Evolutionary conservation across 2,329 filamentous ascomycete species (phyloP), one percentile per base, ranked within the genome.

Genomic region (Ascochyta clinopodiicola): DNA sequence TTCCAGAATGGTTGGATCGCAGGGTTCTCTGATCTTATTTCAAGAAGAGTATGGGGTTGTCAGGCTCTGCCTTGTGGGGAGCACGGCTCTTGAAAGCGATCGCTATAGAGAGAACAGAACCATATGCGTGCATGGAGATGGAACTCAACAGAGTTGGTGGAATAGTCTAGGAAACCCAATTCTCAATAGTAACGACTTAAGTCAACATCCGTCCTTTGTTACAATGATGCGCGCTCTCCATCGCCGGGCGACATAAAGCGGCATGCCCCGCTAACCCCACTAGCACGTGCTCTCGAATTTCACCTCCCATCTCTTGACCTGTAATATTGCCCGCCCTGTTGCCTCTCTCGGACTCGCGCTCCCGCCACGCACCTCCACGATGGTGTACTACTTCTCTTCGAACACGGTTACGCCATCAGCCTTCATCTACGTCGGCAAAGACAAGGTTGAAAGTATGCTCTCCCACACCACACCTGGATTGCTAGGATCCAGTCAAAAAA

Each of bases 361-460:
- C 32, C 27, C 24, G 25, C 17, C n/a, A 22, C 15, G 15, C 8
- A 37, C 37, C 15, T 38, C 35, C 59, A 64, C 64, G 1, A 96
- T 99, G 95, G 95, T 99, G 42, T 96, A 90, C 80, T 98, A 98
- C 77, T 98, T 95, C 76, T 95, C 88, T 1, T 98, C 94, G 24
- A 94, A 86, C 59, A 86, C 87, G 37, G 91, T 96, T 35, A 83
- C 88, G 12, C 94, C 95, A 2, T 75, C 92, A 29, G 94, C 92
- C 37, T 93, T 89, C 74, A 87, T 99, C 71, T 99, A 99, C 75
- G 92, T 97, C 56, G 95, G 95, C 77, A 99, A 98, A 78, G 95
- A 99, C 82, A 99, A 99, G 80, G 93, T 95, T 68, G 95, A 99
- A 82, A 99, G 95, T 97, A 82, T 72, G 88, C 64, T 12, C 8